A percentile compares a stretch with the other conserved stretches of the same genome.
Evolutionary conservation across 1,284 basidiomycete species (phyloP).

Genomic region (Pterulicium gracile): DNA sequence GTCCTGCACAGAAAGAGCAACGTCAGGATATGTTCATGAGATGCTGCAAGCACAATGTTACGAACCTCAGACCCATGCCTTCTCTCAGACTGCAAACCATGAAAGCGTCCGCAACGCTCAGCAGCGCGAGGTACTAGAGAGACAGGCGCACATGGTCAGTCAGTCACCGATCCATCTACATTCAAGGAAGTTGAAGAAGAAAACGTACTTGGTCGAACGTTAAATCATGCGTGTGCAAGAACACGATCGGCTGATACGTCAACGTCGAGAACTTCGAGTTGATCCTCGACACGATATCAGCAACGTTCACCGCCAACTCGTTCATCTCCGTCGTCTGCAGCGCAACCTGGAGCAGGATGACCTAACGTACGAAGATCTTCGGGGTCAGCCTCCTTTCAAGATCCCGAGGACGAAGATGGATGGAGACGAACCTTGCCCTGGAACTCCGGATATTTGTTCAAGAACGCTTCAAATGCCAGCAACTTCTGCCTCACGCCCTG

Average conservation of each 20-base stretch:
- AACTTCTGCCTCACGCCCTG: slow-evolving; percentile 81
- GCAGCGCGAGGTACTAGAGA: slow-evolving; percentile 72
- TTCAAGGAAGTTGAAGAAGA: neutral
- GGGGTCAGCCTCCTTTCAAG: slow-evolving; percentile 3
- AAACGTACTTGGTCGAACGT: slow-evolving; percentile 43
- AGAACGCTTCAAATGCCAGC: slow-evolving; percentile 74
- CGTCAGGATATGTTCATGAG: too few species aligned
- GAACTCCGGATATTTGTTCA: slow-evolving; percentile 70
- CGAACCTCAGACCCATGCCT: slow-evolving; percentile 65
- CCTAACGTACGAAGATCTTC: slow-evolving; percentile 24
- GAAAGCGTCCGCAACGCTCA: slow-evolving; percentile 83
- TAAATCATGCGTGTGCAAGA: slow-evolving; percentile 79
- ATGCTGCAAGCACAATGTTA: neutral
- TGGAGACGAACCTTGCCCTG: slow-evolving; percentile 47
- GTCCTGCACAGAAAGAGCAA: too few species aligned
- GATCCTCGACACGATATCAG: slow-evolving; percentile 71
- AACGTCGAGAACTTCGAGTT: slow-evolving; percentile 76
- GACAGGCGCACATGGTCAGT: too few species aligned
- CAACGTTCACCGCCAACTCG: slow-evolving; percentile 63
- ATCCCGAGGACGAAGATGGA: neutral
- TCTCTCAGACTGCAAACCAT: slow-evolving; percentile 76
- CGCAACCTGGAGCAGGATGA: slow-evolving; percentile 80
- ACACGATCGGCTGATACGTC: slow-evolving; percentile 83
- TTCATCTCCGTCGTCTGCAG: slow-evolving; percentile 75
- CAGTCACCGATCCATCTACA: neutral